Conservation (phyloP, 169 alveolate genomes). For the Perkinsus chesapeaki region DNA sequence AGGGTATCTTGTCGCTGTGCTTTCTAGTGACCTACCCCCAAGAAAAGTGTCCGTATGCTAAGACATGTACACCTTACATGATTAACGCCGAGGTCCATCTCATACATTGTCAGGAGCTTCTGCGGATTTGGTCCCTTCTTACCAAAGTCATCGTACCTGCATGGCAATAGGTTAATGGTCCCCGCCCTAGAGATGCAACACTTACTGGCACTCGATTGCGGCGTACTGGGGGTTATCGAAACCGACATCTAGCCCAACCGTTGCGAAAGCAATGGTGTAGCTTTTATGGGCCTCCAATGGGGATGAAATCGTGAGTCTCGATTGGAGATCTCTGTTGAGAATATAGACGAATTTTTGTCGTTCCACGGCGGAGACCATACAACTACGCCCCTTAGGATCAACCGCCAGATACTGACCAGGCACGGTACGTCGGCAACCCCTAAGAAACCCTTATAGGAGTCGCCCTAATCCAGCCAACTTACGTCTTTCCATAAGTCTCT, state of each 20-base stretch:
- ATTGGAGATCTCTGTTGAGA: conserved; percentile 85
- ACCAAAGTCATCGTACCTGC: conserved; percentile 5
- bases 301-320: conserved; percentile 79
- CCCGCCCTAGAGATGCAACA: conserved; percentile 71
- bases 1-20: conserved; percentile 36
- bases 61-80: conserved; percentile 67
- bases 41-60: conserved; percentile 18
- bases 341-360: conserved; percentile 95
- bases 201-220: conserved; percentile 86
- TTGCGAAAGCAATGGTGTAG: conserved; percentile 53
- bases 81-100: conserved; percentile 98
- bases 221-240: conserved; percentile 94
- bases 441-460: neutral
- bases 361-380: conserved; percentile 97
- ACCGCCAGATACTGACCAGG: conserved; percentile 98
- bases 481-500: conserved; percentile 97
- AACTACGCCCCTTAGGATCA: conserved; percentile 98
- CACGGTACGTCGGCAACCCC: conserved; percentile 69
- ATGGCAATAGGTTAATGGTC: conserved; percentile 40
- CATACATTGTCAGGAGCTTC: conserved; percentile 86
- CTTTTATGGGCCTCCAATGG: conserved; percentile 95
- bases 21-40: neutral
- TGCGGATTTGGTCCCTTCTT: conserved; percentile 30
- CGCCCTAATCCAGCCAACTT: conserved; percentile 17
- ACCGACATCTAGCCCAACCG: conserved; percentile 87